phyloP scores from a whole-genome alignment of 805 yeast species.

The Phaffomyces opuntiae region DNA sequence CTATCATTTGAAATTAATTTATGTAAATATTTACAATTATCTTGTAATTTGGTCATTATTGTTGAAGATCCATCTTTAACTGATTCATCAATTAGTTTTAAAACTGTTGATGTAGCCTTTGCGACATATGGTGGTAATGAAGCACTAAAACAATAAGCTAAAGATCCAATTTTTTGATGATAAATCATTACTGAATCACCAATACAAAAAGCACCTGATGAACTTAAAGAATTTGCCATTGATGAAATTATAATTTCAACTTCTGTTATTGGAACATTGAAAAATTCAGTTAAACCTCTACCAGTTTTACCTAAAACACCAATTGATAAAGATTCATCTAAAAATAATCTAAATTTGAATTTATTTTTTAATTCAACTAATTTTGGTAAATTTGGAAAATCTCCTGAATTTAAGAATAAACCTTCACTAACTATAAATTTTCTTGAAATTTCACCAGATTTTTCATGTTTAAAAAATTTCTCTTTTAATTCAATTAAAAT shows the following conservation, averaged over 20 bases:
- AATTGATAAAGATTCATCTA: slow-evolving; percentile 83
- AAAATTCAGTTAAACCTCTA: slow-evolving; percentile 77
- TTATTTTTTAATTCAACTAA: slow-evolving; percentile 69
- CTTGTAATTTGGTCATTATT: slow-evolving; percentile 28
- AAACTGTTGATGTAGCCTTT: slow-evolving; percentile 47
- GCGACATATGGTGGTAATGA: slow-evolving; percentile 91
- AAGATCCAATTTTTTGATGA: slow-evolving; percentile 87
- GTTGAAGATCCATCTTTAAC: slow-evolving; percentile 31
- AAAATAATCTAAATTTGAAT: slow-evolving; percentile 77
- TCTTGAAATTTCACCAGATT: slow-evolving; percentile 61
- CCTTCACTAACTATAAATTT: slow-evolving; percentile 92
- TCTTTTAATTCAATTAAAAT: slow-evolving; percentile 42
- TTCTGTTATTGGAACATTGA: slow-evolving; percentile 49
- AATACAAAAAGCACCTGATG: slow-evolving; percentile 91
- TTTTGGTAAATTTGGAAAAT: slow-evolving; percentile 61
- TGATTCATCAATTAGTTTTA: slow-evolving; percentile 40
- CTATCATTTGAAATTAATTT: slow-evolving; percentile 33
- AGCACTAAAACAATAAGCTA: slow-evolving; percentile 91
- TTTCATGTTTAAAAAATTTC: slow-evolving; percentile 31
- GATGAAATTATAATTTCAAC: slow-evolving; percentile 86
- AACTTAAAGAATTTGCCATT: slow-evolving; percentile 70
- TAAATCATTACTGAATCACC: slow-evolving; percentile 79
- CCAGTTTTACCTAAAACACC: slow-evolving; percentile 86
- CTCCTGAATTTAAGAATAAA: slow-evolving; percentile 75
- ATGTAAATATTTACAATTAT: slow-evolving; percentile 34